Evolutionary conservation across 371 early-diverging fungal species (phyloP).

Genomic region (Dipsacomyces acuminosporus): DNA sequence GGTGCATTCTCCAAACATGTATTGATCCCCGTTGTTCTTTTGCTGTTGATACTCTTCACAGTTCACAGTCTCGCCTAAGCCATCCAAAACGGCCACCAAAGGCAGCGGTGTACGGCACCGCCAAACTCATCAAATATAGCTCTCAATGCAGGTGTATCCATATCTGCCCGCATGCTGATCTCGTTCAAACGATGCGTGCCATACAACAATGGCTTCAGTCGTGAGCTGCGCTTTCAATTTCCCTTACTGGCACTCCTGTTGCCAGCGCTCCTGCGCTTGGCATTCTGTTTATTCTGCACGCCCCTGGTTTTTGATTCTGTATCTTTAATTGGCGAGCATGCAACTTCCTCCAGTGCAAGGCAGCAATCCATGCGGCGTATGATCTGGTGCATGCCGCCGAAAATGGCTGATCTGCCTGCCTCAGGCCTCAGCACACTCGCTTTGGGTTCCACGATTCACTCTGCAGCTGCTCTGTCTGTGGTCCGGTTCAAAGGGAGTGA

Average conservation of each 20-base stretch:
- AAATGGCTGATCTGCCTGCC: constrained; percentile 41
- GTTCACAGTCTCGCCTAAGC: too few species aligned
- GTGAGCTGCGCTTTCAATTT: constrained; percentile 2
- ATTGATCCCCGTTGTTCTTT: too few species aligned
- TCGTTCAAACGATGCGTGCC: constrained; percentile 46
- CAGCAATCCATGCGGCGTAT: constrained; percentile 40
- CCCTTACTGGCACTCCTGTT: background rate
- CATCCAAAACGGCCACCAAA: too few species aligned
- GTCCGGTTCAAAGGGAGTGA: too few species aligned
- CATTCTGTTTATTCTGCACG: background rate
- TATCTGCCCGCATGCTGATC: constrained; percentile 24
- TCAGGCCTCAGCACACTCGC: constrained; percentile 33
- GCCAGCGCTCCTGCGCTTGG: background rate
- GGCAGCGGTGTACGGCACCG: constrained; percentile 20
- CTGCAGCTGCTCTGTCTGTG: too few species aligned
- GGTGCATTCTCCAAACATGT: too few species aligned
- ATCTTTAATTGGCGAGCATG: too few species aligned
- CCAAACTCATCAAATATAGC: constrained; percentile 16
- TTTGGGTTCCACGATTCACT: constrained; percentile 37
- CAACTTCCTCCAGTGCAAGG: constrained; percentile 30
- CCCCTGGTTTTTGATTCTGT: too few species aligned
- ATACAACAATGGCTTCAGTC: constrained; percentile 25
- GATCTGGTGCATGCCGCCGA: constrained; percentile 41
- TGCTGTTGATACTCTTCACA: too few species aligned
- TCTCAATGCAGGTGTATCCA: constrained; percentile 12